Percentiles rank a stretch among this genome's conserved stretches.
Evolutionary conservation across 78 protist species (phyloP).

Genomic region (Bodo saltans): DNA sequence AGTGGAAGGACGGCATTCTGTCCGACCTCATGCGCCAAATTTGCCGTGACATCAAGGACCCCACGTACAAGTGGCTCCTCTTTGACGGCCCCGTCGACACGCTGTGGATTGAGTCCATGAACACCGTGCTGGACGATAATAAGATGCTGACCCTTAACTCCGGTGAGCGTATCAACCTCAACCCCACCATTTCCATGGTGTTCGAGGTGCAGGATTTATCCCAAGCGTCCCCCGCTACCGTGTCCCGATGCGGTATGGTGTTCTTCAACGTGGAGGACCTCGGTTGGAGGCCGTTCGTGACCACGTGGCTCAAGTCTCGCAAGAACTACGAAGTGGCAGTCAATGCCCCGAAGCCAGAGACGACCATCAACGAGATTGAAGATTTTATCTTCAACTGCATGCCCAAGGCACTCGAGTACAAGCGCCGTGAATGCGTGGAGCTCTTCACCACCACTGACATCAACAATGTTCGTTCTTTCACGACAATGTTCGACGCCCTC

Average conservation of each 20-base stretch:
- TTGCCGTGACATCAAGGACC: slow-evolving; percentile 42
- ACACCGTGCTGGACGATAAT: slow-evolving; percentile 80
- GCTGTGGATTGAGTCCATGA: slow-evolving; percentile 81
- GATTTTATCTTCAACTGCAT: slow-evolving; percentile 39
- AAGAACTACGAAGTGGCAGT: not conserved
- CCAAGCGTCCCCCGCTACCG: slow-evolving; percentile 88
- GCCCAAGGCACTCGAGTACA: not conserved
- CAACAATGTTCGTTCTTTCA: slow-evolving; percentile 40
- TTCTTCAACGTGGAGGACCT: slow-evolving; percentile 56
- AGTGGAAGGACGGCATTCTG: slow-evolving; percentile 77
- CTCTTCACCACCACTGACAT: slow-evolving; percentile 39
- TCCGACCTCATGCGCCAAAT: slow-evolving; percentile 34
- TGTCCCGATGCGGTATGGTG: slow-evolving; percentile 81
- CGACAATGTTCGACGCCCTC: slow-evolving; percentile 51
- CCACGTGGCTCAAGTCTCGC: slow-evolving; percentile 51
- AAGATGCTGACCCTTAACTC: slow-evolving; percentile 71
- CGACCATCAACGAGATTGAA: not conserved
- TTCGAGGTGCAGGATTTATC: slow-evolving; percentile 77
- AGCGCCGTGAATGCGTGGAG: slow-evolving; percentile 32
- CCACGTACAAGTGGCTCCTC: slow-evolving; percentile 61
- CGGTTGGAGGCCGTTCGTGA: slow-evolving; percentile 65
- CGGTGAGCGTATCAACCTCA: slow-evolving; percentile 70
- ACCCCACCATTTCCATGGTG: slow-evolving; percentile 54
- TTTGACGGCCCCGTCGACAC: slow-evolving; percentile 80
- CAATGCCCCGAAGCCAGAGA: slow-evolving; percentile 25